Base-by-base conservation (phyloP, 2,329 filamentous ascomycete genomes). In the Aureobasidium musti region DNA sequence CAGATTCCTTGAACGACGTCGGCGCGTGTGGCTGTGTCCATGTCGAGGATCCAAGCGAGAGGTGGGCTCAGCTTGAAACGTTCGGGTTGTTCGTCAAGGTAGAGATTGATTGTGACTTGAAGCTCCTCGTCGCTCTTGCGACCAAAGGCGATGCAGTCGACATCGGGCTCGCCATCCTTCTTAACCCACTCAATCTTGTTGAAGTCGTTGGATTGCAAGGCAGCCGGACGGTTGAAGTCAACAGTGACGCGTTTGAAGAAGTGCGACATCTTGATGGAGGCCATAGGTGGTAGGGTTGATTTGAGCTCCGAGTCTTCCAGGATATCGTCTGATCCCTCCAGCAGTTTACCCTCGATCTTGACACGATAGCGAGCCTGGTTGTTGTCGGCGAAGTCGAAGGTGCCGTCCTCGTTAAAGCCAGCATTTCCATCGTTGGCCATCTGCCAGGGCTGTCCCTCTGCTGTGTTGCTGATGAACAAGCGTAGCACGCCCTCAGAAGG, bases 401-500 rank as follows among this genome's bases (percentile, higher is more conserved):
- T 76, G 41, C 86, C 86, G 75, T 94, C 89, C 13, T 89, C 84
- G 68, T 89, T 88, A 68, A 89, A 81, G 47, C 82, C 82, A 23
- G 68, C 71, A 28, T 71, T 72, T 30, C 73, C 74, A 28, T 77
- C 76, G 60, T 77, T 75, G 72, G 83, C 86, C 45, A 83, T 84
- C 79, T 99, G 95, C 95, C 95, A 98, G 37, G 90, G 89, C 79
- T 99, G 95, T 74, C 95, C 91, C 77, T 97, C 92, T 39, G 89
- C 92, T 1, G 92, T 97, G 78, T 99, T 99, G 73, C 88, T 93
- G 73, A 99, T 89, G 92, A 92, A 98, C 70, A 99, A 86, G 69
- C 94, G 90, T 78, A 99, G 83, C 2, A 92, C 96, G 74, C 89
- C 91, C 77, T 89, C 90, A 1, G 50, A 50, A 1, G 57, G 57